Conservation (phyloP, 371 early-diverging fungal species). For the Batkoa obscura region DNA sequence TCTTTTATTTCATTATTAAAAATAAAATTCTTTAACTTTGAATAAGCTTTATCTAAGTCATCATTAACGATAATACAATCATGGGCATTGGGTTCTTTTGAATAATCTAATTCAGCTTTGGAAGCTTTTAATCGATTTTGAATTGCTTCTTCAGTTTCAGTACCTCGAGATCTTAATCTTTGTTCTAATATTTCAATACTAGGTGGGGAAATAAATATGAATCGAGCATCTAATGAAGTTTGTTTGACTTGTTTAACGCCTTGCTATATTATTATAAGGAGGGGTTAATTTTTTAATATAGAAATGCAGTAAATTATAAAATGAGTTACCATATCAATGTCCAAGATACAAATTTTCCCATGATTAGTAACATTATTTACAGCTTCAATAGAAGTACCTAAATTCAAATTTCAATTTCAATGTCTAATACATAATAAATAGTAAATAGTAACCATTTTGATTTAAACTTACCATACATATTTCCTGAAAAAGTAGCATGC, state of each 20-base stretch:
- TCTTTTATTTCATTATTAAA: slow-evolving; percentile 11
- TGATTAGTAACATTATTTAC: slow-evolving; percentile 45
- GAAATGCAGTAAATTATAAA: neutral
- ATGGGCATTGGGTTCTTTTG: slow-evolving; percentile 40
- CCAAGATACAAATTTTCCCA: slow-evolving; percentile 68
- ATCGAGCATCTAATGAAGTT: slow-evolving; percentile 42
- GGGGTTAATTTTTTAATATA: too few species aligned
- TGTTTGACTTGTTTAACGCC: slow-evolving; percentile 63
- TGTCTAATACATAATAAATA: slow-evolving; percentile 9
- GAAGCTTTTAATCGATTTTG: slow-evolving; percentile 51
- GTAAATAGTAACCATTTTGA: neutral
- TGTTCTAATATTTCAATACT: slow-evolving; percentile 53
- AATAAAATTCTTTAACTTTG: slow-evolving; percentile 45
- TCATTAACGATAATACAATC: slow-evolving; percentile 73
- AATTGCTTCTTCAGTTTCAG: slow-evolving; percentile 66
- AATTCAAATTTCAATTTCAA: neutral
- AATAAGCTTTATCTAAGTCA: slow-evolving; percentile 62
- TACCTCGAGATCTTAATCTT: slow-evolving; percentile 66
- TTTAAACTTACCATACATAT: slow-evolving; percentile 63
- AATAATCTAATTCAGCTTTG: slow-evolving; percentile 61
- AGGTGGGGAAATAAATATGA: slow-evolving; percentile 76
- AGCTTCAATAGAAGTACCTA: slow-evolving; percentile 57
- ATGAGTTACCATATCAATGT: slow-evolving; percentile 57
- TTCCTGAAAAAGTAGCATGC: slow-evolving; percentile 82
- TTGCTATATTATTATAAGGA: slow-evolving; percentile 14